Evolutionary conservation across 106 monocot species (phyloP), one percentile per base, ranked within the genome.

Genomic region (Gastrodia elata): DNA sequence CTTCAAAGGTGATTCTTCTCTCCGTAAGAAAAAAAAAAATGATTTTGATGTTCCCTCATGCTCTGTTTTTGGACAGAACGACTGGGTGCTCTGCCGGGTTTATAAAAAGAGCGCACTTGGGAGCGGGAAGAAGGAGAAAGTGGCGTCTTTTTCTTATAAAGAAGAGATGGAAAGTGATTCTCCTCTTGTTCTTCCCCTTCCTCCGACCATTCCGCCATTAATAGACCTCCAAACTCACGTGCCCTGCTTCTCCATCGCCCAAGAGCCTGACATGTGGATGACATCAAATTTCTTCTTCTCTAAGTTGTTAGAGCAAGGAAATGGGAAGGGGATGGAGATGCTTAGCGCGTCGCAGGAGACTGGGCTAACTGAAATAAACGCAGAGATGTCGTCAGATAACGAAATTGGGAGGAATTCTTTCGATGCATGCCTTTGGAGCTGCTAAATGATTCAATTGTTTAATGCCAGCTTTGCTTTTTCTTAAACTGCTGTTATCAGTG

Each of bases 241-340:
- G 81, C 78, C 87, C 87, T 83, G 84, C 87, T 87, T 87, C 87
- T 87, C 87, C 87, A 84, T 70, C 27, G 75, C 44, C 44, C 44
- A 16, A 7, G 71, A 71, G 1, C 44, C 28, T 59, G 68, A 68
- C 9, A 15, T 39, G 38, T 32, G n/a, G n/a, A n/a, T n/a, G n/a
- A n/a, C n/a, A n/a, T n/a, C n/a, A n/a, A n/a, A n/a, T 24, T n/a
- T 39, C 68, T 68, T 68, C 68, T 68, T 68, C 68, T 39, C 68
- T 39, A 68, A 22, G 38, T 39, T 39, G 24, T 24, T 24, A 30
- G 30, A 61, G 61, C 30, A 61, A 1, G 68, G 39, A 22, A 18
- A 1, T 9, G 25, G 39, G 68, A 22, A 30, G 39, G 32, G 33
- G 1, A 18, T 15, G 30, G 71, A 71, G 32, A 48, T 43, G 71